phyloP scores from a whole-genome alignment of 2,329 filamentous ascomycete species.

The Eurotiales sp. region DNA sequence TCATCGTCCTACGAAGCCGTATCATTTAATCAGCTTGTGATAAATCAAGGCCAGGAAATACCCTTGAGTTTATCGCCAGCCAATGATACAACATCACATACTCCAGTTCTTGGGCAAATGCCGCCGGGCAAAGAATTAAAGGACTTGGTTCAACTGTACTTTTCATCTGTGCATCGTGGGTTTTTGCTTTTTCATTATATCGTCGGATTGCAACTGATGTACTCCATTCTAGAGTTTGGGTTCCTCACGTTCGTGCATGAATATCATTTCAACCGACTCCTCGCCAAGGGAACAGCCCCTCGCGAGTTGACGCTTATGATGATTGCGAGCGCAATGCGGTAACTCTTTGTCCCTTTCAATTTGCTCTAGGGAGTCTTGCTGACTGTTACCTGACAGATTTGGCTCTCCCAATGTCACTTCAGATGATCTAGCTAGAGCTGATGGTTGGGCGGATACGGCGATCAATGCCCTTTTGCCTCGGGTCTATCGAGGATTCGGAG shows the following conservation, averaged over 20 bases:
- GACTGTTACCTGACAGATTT: too few species aligned
- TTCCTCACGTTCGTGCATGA: background rate
- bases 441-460: conserved; percentile 1
- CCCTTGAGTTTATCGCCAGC: too few species aligned
- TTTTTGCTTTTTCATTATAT: background rate
- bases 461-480: background rate
- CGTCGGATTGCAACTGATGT: background rate
- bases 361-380: background rate
- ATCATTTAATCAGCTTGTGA: too few species aligned
- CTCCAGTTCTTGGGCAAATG: too few species aligned
- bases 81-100: too few species aligned
- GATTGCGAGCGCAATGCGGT: conserved; percentile 1
- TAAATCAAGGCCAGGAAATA: too few species aligned
- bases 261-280: background rate
- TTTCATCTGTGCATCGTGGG: too few species aligned
- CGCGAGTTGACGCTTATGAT: conserved; percentile 2
- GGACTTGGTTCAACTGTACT: too few species aligned
- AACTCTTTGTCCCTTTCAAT: background rate
- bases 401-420: background rate
- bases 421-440: background rate
- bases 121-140: too few species aligned
- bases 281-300: background rate
- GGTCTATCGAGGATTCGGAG: background rate
- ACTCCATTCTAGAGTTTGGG: background rate
- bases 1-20: too few species aligned